A percentile compares a stretch with the other conserved stretches of the same genome.
These are phyloP conservation scores for Citrus sinensis DNA, from an alignment of 345 rosid genomes.

Conservation along the genomic window DVS_A1.0 CM039161.1:2574001-2574500, in stretches of 20 bases:
- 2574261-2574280: slow-evolving; percentile 43
- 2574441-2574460: slow-evolving; percentile 81
- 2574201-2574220: slow-evolving; percentile 25
- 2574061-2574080: slow-evolving; percentile 37
- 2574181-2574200: neutral
- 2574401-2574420: slow-evolving; percentile 77
- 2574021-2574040: neutral
- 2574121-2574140: slow-evolving; percentile 43
- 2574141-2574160: slow-evolving; percentile 35
- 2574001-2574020: slow-evolving; percentile 20
- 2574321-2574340: slow-evolving; percentile 79
- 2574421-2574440: slow-evolving; percentile 61
- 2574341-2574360: slow-evolving; percentile 64
- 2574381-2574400: slow-evolving; percentile 88
- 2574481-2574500: slow-evolving; percentile 70
- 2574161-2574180: neutral
- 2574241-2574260: slow-evolving; percentile 36
- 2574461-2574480: slow-evolving; percentile 68
- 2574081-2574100: slow-evolving; percentile 68
- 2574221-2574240: slow-evolving; percentile 32
- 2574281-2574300: slow-evolving; percentile 72
- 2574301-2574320: slow-evolving; percentile 77
- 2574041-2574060: neutral
- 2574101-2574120: slow-evolving; percentile 62
- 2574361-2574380: slow-evolving; percentile 81